Percentiles rank a stretch among this genome's conserved stretches.
Evolutionary conservation across 31 red algal species (phyloP).

Genomic region (Odonthalia washingtoniensis): DNA sequence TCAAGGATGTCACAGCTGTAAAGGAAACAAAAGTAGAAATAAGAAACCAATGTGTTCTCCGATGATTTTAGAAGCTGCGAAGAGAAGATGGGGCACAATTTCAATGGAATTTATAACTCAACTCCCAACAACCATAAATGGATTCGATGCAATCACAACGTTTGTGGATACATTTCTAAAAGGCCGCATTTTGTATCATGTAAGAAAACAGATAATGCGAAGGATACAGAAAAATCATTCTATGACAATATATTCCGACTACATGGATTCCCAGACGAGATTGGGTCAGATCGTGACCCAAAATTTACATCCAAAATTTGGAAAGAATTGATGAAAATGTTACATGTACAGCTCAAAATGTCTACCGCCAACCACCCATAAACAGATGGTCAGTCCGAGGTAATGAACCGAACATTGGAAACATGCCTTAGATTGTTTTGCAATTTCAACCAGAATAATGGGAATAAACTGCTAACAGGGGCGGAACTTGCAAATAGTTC

Average conservation of each 20-base stretch:
- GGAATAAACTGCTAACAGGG: background rate
- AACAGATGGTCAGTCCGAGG: background rate
- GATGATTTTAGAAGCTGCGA: background rate
- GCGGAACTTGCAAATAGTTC: no score
- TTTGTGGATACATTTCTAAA: no score
- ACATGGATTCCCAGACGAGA: background rate
- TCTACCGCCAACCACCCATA: background rate
- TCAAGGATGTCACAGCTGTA: constrained; percentile 14
- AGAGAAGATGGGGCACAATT: constrained; percentile 2
- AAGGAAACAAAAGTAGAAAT: constrained; percentile 27
- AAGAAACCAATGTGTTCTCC: constrained; percentile 22
- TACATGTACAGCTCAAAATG: background rate
- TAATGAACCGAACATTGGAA: background rate
- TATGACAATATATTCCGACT: constrained; percentile 15
- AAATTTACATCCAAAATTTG: background rate
- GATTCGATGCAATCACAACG: no score
- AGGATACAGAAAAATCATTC: constrained; percentile 24
- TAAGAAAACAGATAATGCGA: constrained; percentile 29
- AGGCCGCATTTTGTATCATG: constrained; percentile 32
- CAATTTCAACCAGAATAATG: background rate
- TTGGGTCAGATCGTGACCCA: background rate
- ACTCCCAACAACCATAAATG: constrained; percentile 40
- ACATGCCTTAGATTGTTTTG: background rate
- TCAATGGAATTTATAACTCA: constrained; percentile 4
- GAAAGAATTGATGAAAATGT: background rate